These are phyloP conservation scores for Rosa rugosa DNA, from an alignment of 306 rosid genomes.

Conservation along the genomic window DNA sequence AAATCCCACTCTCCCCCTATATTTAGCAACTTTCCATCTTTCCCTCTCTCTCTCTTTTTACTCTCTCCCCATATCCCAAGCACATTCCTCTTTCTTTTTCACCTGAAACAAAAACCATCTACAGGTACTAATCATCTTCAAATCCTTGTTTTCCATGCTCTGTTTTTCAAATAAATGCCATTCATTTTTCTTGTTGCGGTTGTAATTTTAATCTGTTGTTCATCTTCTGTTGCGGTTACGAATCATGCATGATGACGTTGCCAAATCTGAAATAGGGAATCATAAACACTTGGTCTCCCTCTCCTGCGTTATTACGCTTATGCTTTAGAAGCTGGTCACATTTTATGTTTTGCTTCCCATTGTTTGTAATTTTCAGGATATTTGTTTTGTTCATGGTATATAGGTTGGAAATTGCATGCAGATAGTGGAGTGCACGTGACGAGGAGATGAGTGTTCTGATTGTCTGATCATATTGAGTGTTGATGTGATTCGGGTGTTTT, in stretches of 20 bases:
- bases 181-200: slow-evolving; percentile 35
- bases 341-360: slow-evolving; percentile 17
- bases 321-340: slow-evolving; percentile 6
- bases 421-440: slow-evolving; percentile 17
- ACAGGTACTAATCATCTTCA: slow-evolving; percentile 22
- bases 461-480: slow-evolving; percentile 29
- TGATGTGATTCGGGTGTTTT: slow-evolving; percentile 28
- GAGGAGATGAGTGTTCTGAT: slow-evolving; percentile 31
- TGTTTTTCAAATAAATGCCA: background rate
- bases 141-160: slow-evolving; percentile 7
- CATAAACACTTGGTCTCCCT: slow-evolving; percentile 33
- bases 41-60: background rate
- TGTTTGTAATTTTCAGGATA: slow-evolving; percentile 35
- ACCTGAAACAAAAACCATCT: slow-evolving; percentile 19
- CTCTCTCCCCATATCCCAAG: slow-evolving; percentile 23
- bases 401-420: slow-evolving; percentile 27
- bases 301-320: slow-evolving; percentile 25
- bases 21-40: slow-evolving; percentile 35
- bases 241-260: slow-evolving; percentile 7
- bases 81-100: slow-evolving; percentile 19
- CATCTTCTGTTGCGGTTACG: slow-evolving; percentile 45
- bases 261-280: slow-evolving; percentile 15
- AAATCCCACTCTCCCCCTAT: slow-evolving; percentile 24
- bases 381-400: slow-evolving; percentile 21
- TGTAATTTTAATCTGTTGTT: slow-evolving; percentile 15